Evolutionary conservation across 106 monocot species (phyloP).

Genomic region (Dioscorea zingiberensis): DNA sequence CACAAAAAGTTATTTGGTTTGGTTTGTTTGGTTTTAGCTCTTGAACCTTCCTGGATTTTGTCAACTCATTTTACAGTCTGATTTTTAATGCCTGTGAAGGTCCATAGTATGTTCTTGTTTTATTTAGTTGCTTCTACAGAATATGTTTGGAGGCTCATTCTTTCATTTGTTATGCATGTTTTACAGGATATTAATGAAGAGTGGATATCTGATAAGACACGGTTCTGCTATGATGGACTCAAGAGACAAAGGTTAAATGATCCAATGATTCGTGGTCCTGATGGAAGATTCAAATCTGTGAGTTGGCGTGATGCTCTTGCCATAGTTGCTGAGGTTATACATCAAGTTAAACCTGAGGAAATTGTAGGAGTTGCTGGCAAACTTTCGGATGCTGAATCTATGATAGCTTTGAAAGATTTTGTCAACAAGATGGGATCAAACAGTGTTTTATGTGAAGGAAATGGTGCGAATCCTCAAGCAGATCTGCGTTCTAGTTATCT

Average conservation of each 20-base stretch:
- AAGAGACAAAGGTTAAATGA: slow-evolving; percentile 97
- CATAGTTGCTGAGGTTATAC: slow-evolving; percentile 78
- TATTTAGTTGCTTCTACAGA: too few species aligned
- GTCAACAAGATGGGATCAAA: slow-evolving; percentile 87
- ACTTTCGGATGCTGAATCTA: slow-evolving; percentile 98
- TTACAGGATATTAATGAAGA: slow-evolving; percentile 98
- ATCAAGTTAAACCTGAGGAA: slow-evolving; percentile 88
- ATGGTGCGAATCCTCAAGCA: slow-evolving; percentile 69
- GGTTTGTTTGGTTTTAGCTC: too few species aligned
- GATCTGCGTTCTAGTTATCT: slow-evolving; percentile 78
- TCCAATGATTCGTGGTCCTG: slow-evolving; percentile 95
- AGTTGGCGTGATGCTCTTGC: slow-evolving; percentile 94
- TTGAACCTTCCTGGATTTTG: too few species aligned
- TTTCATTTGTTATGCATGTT: background rate
- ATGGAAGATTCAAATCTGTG: slow-evolving; percentile 88
- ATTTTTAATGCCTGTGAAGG: too few species aligned
- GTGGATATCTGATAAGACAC: slow-evolving; percentile 99
- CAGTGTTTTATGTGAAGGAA: slow-evolving; percentile 88
- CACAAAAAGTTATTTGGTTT: too few species aligned
- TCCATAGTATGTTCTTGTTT: too few species aligned
- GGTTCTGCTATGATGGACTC: slow-evolving; percentile 96
- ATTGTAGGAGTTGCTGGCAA: slow-evolving; percentile 95
- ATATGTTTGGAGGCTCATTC: too few species aligned
- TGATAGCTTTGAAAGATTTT: slow-evolving; percentile 97
- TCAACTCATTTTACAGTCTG: too few species aligned